Conservation (phyloP, 768 basidiomycete genomes). For the Tricholoma saponaceum region DNA sequence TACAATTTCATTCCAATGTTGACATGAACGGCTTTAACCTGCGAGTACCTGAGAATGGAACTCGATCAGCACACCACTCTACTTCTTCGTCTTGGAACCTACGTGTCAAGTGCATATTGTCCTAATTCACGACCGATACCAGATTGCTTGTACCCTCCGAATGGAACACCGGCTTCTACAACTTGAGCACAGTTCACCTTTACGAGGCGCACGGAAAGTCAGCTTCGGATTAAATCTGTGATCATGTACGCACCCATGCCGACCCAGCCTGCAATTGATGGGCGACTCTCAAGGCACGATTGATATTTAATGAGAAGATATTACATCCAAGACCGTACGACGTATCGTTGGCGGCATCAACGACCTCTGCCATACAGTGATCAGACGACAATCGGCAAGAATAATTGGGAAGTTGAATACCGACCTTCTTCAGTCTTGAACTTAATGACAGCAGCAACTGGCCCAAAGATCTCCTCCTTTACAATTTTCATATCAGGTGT, state of each 20-base stretch:
- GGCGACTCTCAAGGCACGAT: slow-evolving; percentile 12
- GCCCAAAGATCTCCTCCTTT: slow-evolving; percentile 70
- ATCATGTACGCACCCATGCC: slow-evolving; percentile 4
- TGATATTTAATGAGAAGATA: slow-evolving; percentile 14
- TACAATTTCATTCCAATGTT: neutral
- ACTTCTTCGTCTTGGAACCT: neutral
- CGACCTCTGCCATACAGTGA: slow-evolving; percentile 11
- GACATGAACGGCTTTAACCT: slow-evolving; percentile 6
- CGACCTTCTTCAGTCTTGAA: slow-evolving; percentile 55
- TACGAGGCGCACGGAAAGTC: neutral
- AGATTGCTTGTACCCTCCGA: slow-evolving; percentile 24
- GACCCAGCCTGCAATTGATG: slow-evolving; percentile 15
- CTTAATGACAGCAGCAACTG: slow-evolving; percentile 68
- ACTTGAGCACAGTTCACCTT: slow-evolving; percentile 15
- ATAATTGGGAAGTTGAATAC: neutral
- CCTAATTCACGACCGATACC: slow-evolving; percentile 20
- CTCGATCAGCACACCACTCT: neutral
- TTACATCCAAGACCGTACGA: slow-evolving; percentile 11
- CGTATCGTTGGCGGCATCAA: slow-evolving; percentile 14
- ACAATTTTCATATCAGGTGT: slow-evolving; percentile 65
- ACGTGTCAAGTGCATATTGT: slow-evolving; percentile 18
- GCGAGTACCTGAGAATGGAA: slow-evolving; percentile 6
- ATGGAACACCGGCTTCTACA: slow-evolving; percentile 9
- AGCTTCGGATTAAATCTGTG: neutral
- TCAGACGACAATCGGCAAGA: neutral